Evolutionary conservation across 768 basidiomycete genomes (phyloP).

Genomic region (Leccinum uliginosum): DNA sequence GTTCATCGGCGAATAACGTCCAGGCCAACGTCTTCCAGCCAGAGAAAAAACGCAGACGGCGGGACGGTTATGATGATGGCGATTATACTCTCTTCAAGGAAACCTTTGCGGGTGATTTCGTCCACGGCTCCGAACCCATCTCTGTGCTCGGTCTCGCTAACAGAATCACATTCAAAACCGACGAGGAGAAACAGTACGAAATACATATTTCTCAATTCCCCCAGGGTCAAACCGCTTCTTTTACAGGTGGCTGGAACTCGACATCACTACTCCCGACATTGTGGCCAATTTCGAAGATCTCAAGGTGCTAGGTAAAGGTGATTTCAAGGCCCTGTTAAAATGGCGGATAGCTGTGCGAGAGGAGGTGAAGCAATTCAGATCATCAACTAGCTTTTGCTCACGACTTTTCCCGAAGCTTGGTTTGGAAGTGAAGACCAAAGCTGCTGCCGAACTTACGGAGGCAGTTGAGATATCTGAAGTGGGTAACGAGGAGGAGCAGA

Average conservation of each 20-base stretch:
- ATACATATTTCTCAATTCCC: slow-evolving; percentile 3
- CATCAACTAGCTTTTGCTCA: slow-evolving; percentile 5
- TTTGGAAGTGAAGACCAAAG: slow-evolving; percentile 72
- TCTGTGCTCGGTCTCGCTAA: slow-evolving; percentile 73
- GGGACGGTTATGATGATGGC: slow-evolving; percentile 94
- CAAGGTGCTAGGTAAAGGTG: slow-evolving; percentile 95
- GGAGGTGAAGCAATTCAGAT: slow-evolving; percentile 49
- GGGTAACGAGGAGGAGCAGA: slow-evolving; percentile 84
- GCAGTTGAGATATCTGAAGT: slow-evolving; percentile 59
- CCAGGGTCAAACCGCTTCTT: slow-evolving; percentile 3
- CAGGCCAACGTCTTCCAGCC: slow-evolving; percentile 95
- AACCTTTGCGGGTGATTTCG: slow-evolving; percentile 64
- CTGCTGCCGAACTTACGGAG: slow-evolving; percentile 75
- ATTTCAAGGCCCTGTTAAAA: slow-evolving; percentile 89
- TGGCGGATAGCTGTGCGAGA: slow-evolving; percentile 87
- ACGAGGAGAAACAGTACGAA: slow-evolving; percentile 78
- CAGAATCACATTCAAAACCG: slow-evolving; percentile 69
- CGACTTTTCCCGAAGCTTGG: slow-evolving; percentile 52
- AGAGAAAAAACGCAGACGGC: slow-evolving; percentile 89
- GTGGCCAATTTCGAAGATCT: slow-evolving; percentile 84
- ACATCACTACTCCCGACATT: slow-evolving; percentile 75
- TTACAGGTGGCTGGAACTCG: slow-evolving; percentile 65
- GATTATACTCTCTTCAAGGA: slow-evolving; percentile 87
- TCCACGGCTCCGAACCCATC: slow-evolving; percentile 69
- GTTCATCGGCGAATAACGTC: slow-evolving; percentile 57